These are phyloP conservation scores for Hymenoscyphus occultus DNA, from an alignment of 2,329 filamentous ascomycete species.

Conservation along the genomic window DNA sequence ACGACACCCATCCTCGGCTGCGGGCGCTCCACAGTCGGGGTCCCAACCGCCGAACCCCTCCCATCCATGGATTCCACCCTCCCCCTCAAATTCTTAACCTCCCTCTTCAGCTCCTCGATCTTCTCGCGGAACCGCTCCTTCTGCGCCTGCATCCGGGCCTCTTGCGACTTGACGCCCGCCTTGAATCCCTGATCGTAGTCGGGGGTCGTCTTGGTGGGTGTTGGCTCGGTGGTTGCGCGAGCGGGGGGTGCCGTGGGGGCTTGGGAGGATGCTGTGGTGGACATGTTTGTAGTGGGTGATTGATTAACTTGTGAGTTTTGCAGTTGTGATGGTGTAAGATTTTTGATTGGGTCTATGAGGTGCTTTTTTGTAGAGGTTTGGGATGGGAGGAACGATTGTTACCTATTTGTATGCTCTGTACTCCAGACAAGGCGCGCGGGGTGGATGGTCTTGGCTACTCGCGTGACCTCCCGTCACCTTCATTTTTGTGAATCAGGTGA, in stretches of 20 bases:
- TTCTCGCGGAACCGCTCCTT: constrained; percentile 8
- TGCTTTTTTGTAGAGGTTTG: not conserved
- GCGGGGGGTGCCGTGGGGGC: constrained; percentile 5
- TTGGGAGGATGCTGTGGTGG: constrained; percentile 1
- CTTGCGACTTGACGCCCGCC: constrained; percentile 10
- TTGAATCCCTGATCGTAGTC: constrained; percentile 12
- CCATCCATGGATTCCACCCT: constrained; percentile 10
- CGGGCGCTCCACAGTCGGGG: not conserved
- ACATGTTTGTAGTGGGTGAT: constrained; percentile 2
- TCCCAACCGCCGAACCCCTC: not conserved
- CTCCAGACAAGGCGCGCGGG: not conserved
- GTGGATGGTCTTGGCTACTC: not conserved
- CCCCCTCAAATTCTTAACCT: constrained; percentile 11
- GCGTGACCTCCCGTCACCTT: not conserved
- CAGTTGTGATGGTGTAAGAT: not conserved
- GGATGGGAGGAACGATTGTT: not conserved
- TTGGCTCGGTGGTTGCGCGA: constrained; percentile 7
- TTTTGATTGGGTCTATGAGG: not conserved
- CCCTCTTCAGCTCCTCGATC: constrained; percentile 8
- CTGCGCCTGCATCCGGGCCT: constrained; percentile 9
- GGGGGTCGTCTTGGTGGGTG: constrained; percentile 5
- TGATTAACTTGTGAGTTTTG: not conserved
- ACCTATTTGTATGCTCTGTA: not conserved
- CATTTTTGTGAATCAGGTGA: not conserved
- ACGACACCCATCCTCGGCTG: constrained; percentile 11